A percentile compares a stretch with the other conserved stretches of the same genome.
Conservation (phyloP, 208 protist genomes). For the Trypanosoma lewisi region DNA sequence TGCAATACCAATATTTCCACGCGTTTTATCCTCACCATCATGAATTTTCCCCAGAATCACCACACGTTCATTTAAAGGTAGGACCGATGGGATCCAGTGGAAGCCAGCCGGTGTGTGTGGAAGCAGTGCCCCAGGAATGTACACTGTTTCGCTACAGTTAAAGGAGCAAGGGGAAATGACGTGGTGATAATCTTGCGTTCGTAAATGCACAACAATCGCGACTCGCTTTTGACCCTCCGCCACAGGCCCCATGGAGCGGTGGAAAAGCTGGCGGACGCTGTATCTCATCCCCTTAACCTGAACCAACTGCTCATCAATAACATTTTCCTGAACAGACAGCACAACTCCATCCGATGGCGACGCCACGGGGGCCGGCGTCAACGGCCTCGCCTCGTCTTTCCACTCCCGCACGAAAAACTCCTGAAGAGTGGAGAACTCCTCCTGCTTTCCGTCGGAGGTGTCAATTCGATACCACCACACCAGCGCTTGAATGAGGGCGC, state of each 20-base stretch:
- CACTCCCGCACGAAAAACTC: constrained; percentile 80
- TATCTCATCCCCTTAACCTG: constrained; percentile 84
- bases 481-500: constrained; percentile 34
- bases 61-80: constrained; percentile 78
- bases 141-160: constrained; percentile 50
- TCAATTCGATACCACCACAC: constrained; percentile 59
- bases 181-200: constrained; percentile 80
- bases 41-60: constrained; percentile 46
- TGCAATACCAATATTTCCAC: constrained; percentile 41
- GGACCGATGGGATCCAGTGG: constrained; percentile 74
- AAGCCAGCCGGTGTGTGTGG: constrained; percentile 62
- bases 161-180: constrained; percentile 64
- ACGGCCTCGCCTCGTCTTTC: constrained; percentile 39
- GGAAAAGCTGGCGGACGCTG: constrained; percentile 62
- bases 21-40: constrained; percentile 9
- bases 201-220: constrained; percentile 60
- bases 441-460: constrained; percentile 30
- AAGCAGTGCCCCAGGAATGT: constrained; percentile 78
- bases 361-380: constrained; percentile 35
- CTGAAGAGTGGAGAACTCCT: constrained; percentile 58
- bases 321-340: constrained; percentile 40
- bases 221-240: constrained; percentile 47
- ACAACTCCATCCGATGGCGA: constrained; percentile 77
- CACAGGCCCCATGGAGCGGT: constrained; percentile 22
- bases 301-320: constrained; percentile 45